phyloP scores from a whole-genome alignment of 495 filamentous ascomycete genomes.

The Aspergillus indologenus region DNA sequence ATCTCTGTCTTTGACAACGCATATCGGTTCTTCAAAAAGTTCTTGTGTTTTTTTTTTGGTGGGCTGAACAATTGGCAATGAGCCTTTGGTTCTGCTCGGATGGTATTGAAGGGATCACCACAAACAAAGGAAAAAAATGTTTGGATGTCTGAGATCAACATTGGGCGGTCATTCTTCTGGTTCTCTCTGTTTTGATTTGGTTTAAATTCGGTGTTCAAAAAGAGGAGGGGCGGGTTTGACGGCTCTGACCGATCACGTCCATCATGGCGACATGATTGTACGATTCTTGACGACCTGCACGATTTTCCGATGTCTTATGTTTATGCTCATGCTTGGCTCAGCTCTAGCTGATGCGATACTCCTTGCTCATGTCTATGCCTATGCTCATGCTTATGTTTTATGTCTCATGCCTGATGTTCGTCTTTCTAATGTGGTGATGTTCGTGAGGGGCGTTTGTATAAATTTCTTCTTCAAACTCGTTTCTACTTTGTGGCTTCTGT shows the following conservation, averaged over 20 bases:
- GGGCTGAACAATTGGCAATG: not conserved
- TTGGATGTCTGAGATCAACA: not conserved
- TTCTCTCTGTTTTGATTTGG: conserved; percentile 11
- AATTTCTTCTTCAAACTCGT: conserved; percentile 23
- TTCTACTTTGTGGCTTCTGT: conserved; percentile 21
- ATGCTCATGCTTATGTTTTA: conserved; percentile 3
- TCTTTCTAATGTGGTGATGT: conserved; percentile 1
- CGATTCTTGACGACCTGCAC: conserved; percentile 48
- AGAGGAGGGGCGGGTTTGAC: conserved; percentile 24
- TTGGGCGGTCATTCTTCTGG: not conserved
- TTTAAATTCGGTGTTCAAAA: conserved; percentile 19
- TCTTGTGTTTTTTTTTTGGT: conserved; percentile 3
- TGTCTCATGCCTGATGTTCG: conserved; percentile 15
- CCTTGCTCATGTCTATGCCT: too few species aligned
- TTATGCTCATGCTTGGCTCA: conserved; percentile 28
- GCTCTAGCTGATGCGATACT: too few species aligned
- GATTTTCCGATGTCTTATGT: conserved; percentile 23
- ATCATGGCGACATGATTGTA: conserved; percentile 47
- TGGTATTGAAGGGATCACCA: not conserved
- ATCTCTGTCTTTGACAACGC: not conserved
- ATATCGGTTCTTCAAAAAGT: conserved; percentile 6
- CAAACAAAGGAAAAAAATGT: not conserved
- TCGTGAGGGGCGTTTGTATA: conserved; percentile 21
- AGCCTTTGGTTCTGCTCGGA: not conserved
- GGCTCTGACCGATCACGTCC: conserved; percentile 28